A percentile compares a stretch with the other conserved stretches of the same genome.
Evolutionary conservation across 352 stramenopile species (phyloP).

Genomic region (Pythium periplocum): DNA sequence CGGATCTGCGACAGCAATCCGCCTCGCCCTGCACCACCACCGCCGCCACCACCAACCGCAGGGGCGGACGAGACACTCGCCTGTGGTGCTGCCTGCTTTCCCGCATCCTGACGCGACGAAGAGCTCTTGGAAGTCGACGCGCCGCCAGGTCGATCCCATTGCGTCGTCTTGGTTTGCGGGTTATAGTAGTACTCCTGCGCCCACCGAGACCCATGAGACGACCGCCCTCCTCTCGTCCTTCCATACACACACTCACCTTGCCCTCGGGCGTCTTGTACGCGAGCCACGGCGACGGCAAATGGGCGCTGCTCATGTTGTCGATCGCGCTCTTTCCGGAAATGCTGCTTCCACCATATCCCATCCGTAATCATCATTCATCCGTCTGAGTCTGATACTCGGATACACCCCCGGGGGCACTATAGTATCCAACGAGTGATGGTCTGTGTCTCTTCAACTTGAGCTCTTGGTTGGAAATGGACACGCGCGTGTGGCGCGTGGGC

Average conservation of each 20-base stretch:
- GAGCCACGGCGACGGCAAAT: conserved; percentile 64
- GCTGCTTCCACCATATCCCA: neutral
- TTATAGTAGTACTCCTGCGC: conserved; percentile 89
- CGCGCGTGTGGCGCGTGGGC: no score
- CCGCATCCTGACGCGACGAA: conserved; percentile 17
- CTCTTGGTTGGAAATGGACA: no score
- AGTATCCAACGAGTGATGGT: no score
- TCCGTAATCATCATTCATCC: conserved; percentile 1
- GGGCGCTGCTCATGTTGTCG: conserved; percentile 5
- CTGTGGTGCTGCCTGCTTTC: neutral
- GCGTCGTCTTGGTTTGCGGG: conserved; percentile 82
- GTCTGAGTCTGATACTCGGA: no score
- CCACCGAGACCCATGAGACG: neutral
- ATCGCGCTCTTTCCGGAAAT: no score
- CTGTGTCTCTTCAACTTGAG: no score
- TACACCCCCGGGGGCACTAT: no score
- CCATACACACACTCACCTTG: conserved; percentile 37
- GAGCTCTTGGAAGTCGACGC: conserved; percentile 18
- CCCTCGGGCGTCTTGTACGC: conserved; percentile 86
- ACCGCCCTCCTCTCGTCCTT: no score
- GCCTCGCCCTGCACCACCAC: conserved; percentile 35
- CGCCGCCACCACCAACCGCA: conserved; percentile 8
- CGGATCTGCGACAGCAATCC: conserved; percentile 70
- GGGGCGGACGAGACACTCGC: conserved; percentile 11
- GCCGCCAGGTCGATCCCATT: conserved; percentile 61